These are phyloP conservation scores for Monilinia aucupariae DNA, from an alignment of 2,329 filamentous ascomycete genomes.

Conservation along the genomic window DNA sequence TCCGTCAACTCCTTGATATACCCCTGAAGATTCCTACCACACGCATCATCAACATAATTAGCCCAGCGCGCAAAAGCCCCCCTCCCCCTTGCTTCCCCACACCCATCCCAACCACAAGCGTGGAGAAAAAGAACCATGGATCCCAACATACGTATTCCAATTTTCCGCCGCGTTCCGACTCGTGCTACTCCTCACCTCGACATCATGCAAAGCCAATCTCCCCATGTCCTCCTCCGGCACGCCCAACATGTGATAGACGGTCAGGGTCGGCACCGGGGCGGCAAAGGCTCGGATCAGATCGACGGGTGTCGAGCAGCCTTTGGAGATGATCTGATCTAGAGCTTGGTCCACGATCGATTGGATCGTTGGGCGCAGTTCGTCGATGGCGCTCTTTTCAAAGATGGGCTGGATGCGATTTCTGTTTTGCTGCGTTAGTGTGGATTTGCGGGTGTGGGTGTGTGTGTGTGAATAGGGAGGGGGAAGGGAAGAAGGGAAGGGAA, in stretches of 20 bases:
- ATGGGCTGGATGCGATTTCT: slow-evolving; percentile 38
- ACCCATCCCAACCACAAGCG: background rate
- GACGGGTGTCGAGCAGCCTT: slow-evolving; percentile 37
- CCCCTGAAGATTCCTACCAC: background rate
- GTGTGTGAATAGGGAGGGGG: too few relatives aligned
- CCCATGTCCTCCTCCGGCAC: slow-evolving; percentile 34
- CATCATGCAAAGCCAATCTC: slow-evolving; percentile 15
- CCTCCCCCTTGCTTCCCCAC: too few relatives aligned
- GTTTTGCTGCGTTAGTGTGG: too few relatives aligned
- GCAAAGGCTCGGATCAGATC: slow-evolving; percentile 45
- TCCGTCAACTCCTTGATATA: background rate
- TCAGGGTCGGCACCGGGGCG: slow-evolving; percentile 42
- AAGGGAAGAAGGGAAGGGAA: too few relatives aligned
- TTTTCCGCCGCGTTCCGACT: slow-evolving; percentile 5
- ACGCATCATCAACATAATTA: background rate
- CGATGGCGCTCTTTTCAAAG: slow-evolving; percentile 39
- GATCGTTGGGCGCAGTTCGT: slow-evolving; percentile 42
- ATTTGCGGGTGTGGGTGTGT: too few relatives aligned
- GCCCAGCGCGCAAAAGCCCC: too few relatives aligned
- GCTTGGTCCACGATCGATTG: slow-evolving; percentile 43
- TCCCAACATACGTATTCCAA: background rate
- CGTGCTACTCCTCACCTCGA: slow-evolving; percentile 1
- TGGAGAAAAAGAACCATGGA: slow-evolving; percentile 34
- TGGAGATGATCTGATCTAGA: slow-evolving; percentile 39
- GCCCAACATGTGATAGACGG: background rate